These are phyloP conservation scores for Gloeostereum incarnatum DNA, from an alignment of 768 basidiomycete species.

Conservation along the genomic window DNA sequence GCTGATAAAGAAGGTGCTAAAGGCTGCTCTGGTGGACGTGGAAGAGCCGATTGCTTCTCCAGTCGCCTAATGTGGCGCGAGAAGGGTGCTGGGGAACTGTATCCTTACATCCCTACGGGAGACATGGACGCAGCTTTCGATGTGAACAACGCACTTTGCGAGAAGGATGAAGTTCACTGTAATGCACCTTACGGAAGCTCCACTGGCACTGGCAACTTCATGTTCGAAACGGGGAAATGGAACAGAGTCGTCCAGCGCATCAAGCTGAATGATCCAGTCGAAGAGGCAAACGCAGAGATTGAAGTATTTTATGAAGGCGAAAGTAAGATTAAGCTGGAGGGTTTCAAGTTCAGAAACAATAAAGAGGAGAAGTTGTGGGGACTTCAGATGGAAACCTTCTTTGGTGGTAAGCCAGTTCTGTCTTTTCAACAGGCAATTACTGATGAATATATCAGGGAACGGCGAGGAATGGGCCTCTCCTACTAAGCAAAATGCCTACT, in stretches of 20 bases:
- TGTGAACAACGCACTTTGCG: neutral
- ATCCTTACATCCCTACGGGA: constrained; percentile 33
- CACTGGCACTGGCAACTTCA: constrained; percentile 41
- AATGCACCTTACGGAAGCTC: constrained; percentile 38
- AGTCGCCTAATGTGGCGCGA: constrained; percentile 36
- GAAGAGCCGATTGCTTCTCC: constrained; percentile 27
- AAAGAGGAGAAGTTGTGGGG: neutral
- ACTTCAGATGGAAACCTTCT: neutral
- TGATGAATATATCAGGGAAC: constrained; percentile 38
- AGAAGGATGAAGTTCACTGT: constrained; percentile 10
- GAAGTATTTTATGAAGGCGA: constrained; percentile 37
- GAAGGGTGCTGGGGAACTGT: constrained; percentile 31
- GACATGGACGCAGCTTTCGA: too few species aligned
- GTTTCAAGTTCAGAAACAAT: neutral
- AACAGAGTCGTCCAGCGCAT: constrained; percentile 43
- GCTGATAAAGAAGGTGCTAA: constrained; percentile 20
- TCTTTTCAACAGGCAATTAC: too few species aligned
- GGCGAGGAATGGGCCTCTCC: constrained; percentile 45
- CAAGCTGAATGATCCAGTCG: constrained; percentile 42
- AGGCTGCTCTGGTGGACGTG: constrained; percentile 33
- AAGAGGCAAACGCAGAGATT: constrained; percentile 44
- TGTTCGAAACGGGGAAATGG: constrained; percentile 40
- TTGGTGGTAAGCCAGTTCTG: neutral
- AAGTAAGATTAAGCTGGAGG: constrained; percentile 14
- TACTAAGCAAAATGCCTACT: constrained; percentile 51